A percentile compares a stretch with the other conserved stretches of the same genome.
These are phyloP conservation scores for Erysiphe neolycopersici DNA, from an alignment of 2,329 filamentous ascomycete genomes.

Conservation along the genomic window DNA sequence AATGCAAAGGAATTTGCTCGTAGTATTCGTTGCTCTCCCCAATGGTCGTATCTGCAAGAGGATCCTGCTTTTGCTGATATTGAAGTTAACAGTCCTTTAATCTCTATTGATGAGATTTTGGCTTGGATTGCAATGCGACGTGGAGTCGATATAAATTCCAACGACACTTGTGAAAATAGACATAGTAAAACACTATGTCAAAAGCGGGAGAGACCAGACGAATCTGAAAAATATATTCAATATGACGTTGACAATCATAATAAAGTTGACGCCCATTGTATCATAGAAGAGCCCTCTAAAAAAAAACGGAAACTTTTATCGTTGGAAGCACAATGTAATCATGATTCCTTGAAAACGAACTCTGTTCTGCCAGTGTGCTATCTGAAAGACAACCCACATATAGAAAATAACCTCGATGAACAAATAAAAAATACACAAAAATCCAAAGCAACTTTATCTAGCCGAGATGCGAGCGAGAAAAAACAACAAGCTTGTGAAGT, in stretches of 20 bases:
- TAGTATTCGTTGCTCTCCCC: slow-evolving; percentile 17
- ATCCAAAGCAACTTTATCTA: too few species aligned
- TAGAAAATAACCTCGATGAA: too few species aligned
- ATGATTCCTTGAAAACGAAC: too few species aligned
- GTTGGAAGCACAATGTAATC: background rate
- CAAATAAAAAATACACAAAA: too few species aligned
- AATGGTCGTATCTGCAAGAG: slow-evolving; percentile 17
- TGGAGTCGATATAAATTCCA: background rate
- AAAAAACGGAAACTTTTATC: slow-evolving; percentile 9
- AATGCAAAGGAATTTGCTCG: slow-evolving; percentile 19
- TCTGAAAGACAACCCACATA: too few species aligned
- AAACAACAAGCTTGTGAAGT: too few species aligned
- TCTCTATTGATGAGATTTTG: slow-evolving; percentile 8
- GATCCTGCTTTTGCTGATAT: slow-evolving; percentile 19
- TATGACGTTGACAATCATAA: slow-evolving; percentile 3
- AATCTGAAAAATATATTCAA: slow-evolving; percentile 1
- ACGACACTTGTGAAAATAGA: background rate
- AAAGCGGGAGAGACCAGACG: slow-evolving; percentile 8
- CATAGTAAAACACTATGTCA: slow-evolving; percentile 2
- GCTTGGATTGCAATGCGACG: slow-evolving; percentile 8
- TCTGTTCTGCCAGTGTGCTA: too few species aligned
- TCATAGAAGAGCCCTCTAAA: slow-evolving; percentile 2
- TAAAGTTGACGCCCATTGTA: slow-evolving; percentile 2
- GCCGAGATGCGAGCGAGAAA: too few species aligned
- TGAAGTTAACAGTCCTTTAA: slow-evolving; percentile 4